Base-by-base conservation (phyloP, 441 rosid species). In the Arabidopsis hybrid region DNA sequence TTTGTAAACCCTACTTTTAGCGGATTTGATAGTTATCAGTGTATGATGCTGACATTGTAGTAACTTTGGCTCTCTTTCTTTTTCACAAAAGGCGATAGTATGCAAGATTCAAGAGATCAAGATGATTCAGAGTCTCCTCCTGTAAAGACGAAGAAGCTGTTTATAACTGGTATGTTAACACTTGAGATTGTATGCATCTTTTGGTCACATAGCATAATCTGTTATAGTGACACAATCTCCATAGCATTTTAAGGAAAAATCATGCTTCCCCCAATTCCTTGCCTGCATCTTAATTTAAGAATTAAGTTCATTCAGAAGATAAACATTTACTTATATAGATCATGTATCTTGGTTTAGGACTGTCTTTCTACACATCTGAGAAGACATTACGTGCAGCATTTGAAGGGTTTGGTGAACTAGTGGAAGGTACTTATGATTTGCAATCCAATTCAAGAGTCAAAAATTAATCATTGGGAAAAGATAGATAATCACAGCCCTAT, bases 331-430 rank as follows among this genome's bases (percentile, higher is more conserved):
- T 62, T 29, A 75, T 29, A 75, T 55, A 14, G 49, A 67, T 45
- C 59, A 67, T 59, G 34, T 60, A 61, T 63, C 14, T 57, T 32
- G 12, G 61, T 17, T 45, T 82, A 92, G 99, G 97, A 50, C 79
- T 95, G 59, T 92, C 99, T 31, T 95, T 95, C 81, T 95, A 95
- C 80, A 91, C 99, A 26, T 95, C 97, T 1, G 99, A 92, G 87
- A 95, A 92, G 84, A 95, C 97, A 63, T 74, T 95, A 46, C 91
- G 90, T 10, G 85, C 91, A 55, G 96, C 95, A 73, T 95, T 92
- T 81, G 94, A 95, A 79, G 92, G 90, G 40, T 92, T 92, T 4
- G 97, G 99, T 36, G 95, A 89, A 73, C 90, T 92, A 76, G 92
- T 91, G 8, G 88, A 91, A 89, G 99, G 99, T 89, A 83, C 1